Evolutionary conservation across 106 monocot species (phyloP).

Genomic region (Apostasia shenzhenica): DNA sequence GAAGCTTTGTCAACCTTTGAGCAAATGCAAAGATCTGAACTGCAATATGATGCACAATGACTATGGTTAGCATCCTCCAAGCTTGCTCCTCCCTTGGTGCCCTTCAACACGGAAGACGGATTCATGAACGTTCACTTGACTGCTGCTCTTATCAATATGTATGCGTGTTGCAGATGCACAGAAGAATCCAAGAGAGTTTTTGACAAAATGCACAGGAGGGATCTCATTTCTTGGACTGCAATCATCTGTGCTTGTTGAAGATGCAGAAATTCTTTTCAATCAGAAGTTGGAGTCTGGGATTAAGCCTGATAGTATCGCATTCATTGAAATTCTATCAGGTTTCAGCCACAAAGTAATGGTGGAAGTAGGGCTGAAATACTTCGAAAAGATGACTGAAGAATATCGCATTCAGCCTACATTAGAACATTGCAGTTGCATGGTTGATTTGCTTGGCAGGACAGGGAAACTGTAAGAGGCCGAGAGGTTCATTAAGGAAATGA

Average conservation of each 20-base stretch:
- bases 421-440: constrained; percentile 39
- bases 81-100: constrained; percentile 37
- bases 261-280: constrained; percentile 27
- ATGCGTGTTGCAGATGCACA: constrained; percentile 31
- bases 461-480: constrained; percentile 32
- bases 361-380: constrained; percentile 23
- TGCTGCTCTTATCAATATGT: constrained; percentile 40
- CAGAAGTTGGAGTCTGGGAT: constrained; percentile 30
- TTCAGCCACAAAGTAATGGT: constrained; percentile 40
- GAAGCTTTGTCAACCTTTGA: constrained; percentile 22
- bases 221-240: constrained; percentile 35
- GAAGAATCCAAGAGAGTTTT: constrained; percentile 19
- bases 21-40: constrained; percentile 23
- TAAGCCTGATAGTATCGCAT: constrained; percentile 28
- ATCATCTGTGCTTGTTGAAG: constrained; percentile 35
- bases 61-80: constrained; percentile 33
- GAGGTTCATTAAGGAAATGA: constrained; percentile 22
- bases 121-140: constrained; percentile 30
- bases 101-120: constrained; percentile 26
- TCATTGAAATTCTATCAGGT: constrained; percentile 35
- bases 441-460: constrained; percentile 49
- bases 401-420: constrained; percentile 25
- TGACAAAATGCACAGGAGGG: constrained; percentile 18
- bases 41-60: constrained; percentile 28
- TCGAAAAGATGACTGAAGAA: constrained; percentile 25